Conservation (phyloP, 2,329 filamentous ascomycete species). For the Pezicula radicicola region DNA sequence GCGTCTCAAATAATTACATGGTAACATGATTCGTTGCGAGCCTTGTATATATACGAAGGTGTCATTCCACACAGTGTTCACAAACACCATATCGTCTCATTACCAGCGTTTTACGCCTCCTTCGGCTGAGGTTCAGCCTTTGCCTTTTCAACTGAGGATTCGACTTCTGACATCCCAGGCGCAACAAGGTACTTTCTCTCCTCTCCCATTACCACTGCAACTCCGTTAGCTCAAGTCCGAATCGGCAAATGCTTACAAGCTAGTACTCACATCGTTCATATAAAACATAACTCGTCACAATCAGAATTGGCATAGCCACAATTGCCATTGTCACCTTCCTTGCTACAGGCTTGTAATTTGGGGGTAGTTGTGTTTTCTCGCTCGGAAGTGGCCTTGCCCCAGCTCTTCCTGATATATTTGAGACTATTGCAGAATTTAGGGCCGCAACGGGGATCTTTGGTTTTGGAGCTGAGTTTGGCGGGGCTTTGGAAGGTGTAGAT, state of each 20-base stretch:
- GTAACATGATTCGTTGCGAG: too few relatives aligned
- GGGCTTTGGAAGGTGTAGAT: background rate
- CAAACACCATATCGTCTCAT: too few relatives aligned
- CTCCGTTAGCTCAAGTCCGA: background rate
- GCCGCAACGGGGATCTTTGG: conserved; percentile 20
- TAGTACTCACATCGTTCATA: conserved; percentile 26
- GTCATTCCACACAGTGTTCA: too few relatives aligned
- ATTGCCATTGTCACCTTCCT: conserved; percentile 27
- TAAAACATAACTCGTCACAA: conserved; percentile 30
- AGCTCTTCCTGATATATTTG: conserved; percentile 19
- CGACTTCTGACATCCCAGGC: background rate
- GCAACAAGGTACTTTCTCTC: conserved; percentile 8
- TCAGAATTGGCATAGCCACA: conserved; percentile 26
- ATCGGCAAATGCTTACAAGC: background rate
- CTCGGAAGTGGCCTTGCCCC: conserved; percentile 20
- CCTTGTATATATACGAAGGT: too few relatives aligned
- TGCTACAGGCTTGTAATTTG: conserved; percentile 24
- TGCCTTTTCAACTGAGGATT: background rate
- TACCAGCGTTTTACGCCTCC: too few relatives aligned
- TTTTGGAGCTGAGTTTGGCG: background rate
- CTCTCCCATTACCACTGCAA: conserved; percentile 10
- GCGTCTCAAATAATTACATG: too few relatives aligned
- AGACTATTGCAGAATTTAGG: conserved; percentile 26
- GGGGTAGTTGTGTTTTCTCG: conserved; percentile 17
- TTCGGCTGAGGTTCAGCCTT: too few relatives aligned